A percentile compares a stretch with the other conserved stretches of the same genome.
Evolutionary conservation across 23 red algal species (phyloP).

Genomic region (Rhodosorus marinus): DNA sequence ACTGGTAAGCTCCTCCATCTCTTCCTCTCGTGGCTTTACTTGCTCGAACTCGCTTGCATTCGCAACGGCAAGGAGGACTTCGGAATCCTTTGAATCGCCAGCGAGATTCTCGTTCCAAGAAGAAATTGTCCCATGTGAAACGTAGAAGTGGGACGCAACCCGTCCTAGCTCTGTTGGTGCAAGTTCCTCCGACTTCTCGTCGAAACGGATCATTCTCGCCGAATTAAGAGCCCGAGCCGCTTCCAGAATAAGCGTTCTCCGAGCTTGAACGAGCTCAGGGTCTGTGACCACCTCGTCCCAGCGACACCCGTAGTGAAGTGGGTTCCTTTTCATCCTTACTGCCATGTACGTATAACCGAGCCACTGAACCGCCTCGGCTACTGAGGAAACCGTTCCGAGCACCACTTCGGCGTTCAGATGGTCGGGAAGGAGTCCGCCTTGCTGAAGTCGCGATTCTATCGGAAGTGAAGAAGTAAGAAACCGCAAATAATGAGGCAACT

Average conservation of each 20-base stretch:
- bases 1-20: conserved; percentile 59
- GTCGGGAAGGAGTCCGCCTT: conserved; percentile 39
- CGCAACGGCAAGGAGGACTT: conserved; percentile 46
- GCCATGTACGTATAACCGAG: conserved; percentile 69
- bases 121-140: conserved; percentile 26
- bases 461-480: conserved; percentile 50
- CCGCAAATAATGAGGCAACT: conserved; percentile 50
- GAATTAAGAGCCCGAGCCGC: conserved; percentile 35
- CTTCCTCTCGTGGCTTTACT: conserved; percentile 73
- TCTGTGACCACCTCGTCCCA: conserved; percentile 31
- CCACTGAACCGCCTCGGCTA: conserved; percentile 61
- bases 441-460: conserved; percentile 68
- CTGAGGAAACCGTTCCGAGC: conserved; percentile 25
- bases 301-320: conserved; percentile 34
- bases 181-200: conserved; percentile 21
- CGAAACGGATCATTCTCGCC: conserved; percentile 36
- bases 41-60: conserved; percentile 54
- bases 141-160: conserved; percentile 62
- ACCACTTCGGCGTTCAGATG: conserved; percentile 78
- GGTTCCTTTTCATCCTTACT: conserved; percentile 63
- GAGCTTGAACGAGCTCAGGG: conserved; percentile 13
- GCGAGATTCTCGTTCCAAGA: conserved; percentile 30
- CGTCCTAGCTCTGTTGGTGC: conserved; percentile 39
- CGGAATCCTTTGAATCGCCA: conserved; percentile 20
- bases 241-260: conserved; percentile 31